Evolutionary conservation across 2,329 filamentous ascomycete genomes (phyloP).

Genomic region (Arthrinium puccinioides): DNA sequence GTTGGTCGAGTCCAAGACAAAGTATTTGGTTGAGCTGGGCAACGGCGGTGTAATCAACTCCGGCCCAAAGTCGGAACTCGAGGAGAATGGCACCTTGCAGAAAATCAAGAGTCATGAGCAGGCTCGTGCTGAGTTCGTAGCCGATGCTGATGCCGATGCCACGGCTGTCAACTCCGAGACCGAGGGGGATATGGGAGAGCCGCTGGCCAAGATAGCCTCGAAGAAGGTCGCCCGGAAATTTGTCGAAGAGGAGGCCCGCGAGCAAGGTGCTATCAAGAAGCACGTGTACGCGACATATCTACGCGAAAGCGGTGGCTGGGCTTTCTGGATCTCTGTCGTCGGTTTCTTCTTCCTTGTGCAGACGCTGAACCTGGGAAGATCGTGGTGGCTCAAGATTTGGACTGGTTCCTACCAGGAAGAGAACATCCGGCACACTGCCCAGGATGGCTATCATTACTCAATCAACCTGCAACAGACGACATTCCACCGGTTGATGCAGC

Average conservation of each 20-base stretch:
- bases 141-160: slow-evolving; percentile 41
- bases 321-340: slow-evolving; percentile 51
- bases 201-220: slow-evolving; percentile 41
- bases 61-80: slow-evolving; percentile 59
- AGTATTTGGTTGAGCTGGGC: slow-evolving; percentile 67
- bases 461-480: slow-evolving; percentile 39
- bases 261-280: slow-evolving; percentile 61
- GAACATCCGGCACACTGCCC: slow-evolving; percentile 11
- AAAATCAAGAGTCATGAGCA: slow-evolving; percentile 52
- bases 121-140: slow-evolving; percentile 32
- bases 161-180: slow-evolving; percentile 49
- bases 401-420: slow-evolving; percentile 37
- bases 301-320: slow-evolving; percentile 54
- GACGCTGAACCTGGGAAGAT: slow-evolving; percentile 46
- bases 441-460: slow-evolving; percentile 34
- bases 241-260: slow-evolving; percentile 66
- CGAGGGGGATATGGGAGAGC: slow-evolving; percentile 31
- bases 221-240: slow-evolving; percentile 58
- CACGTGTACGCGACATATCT: slow-evolving; percentile 64
- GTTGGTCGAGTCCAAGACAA: slow-evolving; percentile 62
- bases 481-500: slow-evolving; percentile 28
- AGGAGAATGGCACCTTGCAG: slow-evolving; percentile 46
- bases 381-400: slow-evolving; percentile 61
- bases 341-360: slow-evolving; percentile 49
- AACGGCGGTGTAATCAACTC: slow-evolving; percentile 59